Conservation (phyloP, 768 basidiomycete genomes). For the Calocera viscosa region DNA sequence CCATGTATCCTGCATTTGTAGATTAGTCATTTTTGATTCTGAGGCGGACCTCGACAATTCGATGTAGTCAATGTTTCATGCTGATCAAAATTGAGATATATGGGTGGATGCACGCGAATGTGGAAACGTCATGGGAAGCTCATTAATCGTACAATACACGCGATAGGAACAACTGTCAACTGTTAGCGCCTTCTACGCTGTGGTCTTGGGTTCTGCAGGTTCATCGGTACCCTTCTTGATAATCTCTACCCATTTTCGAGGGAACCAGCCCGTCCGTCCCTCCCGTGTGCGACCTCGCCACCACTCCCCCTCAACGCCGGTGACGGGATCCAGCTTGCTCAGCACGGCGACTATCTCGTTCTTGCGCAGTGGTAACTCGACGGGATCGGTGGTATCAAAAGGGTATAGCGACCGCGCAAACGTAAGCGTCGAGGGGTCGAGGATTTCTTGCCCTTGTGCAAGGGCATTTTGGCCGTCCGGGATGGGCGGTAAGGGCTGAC, state of each 20-base stretch:
- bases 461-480: slow-evolving; percentile 36
- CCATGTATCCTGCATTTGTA: not conserved
- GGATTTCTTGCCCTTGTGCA: slow-evolving; percentile 15
- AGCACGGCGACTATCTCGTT: slow-evolving; percentile 91
- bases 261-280: slow-evolving; percentile 91
- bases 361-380: slow-evolving; percentile 69
- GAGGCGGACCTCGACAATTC: not conserved
- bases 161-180: not conserved
- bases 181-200: too few species aligned
- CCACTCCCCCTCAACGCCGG: slow-evolving; percentile 65
- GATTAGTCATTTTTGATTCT: not conserved
- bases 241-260: slow-evolving; percentile 72
- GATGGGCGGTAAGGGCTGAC: slow-evolving; percentile 32
- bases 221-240: slow-evolving; percentile 13
- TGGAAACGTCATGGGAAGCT: not conserved
- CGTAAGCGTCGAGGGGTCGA: slow-evolving; percentile 63
- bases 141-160: not conserved
- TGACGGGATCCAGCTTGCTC: slow-evolving; percentile 59
- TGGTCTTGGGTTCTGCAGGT: not conserved
- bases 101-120: not conserved
- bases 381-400: slow-evolving; percentile 59
- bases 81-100: not conserved
- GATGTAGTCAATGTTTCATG: not conserved
- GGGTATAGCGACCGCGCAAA: slow-evolving; percentile 76
- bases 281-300: slow-evolving; percentile 90